phyloP scores from a whole-genome alignment of 106 monocot species.

The Iris macrosiphon region DNA sequence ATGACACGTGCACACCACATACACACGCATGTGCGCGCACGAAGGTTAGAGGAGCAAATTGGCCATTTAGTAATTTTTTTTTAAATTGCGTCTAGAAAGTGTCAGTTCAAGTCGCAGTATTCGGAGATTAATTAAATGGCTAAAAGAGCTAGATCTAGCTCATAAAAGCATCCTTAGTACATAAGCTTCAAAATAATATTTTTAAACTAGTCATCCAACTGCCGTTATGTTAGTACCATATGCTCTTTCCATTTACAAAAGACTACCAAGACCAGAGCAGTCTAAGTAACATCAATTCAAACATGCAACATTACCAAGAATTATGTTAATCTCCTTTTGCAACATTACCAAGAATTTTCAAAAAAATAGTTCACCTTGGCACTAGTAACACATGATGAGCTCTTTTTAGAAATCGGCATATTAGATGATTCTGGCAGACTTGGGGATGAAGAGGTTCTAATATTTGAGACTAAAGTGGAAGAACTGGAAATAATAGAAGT shows the following conservation, averaged over 20 bases:
- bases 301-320: too few species aligned
- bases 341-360: not conserved
- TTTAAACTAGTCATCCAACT: too few species aligned
- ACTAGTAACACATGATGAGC: conserved; percentile 5
- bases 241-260: too few species aligned
- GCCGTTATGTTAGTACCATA: too few species aligned
- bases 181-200: not conserved
- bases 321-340: too few species aligned
- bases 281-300: too few species aligned
- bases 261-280: too few species aligned
- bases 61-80: too few species aligned
- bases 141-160: not conserved
- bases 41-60: too few species aligned
- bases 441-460: conserved; percentile 10
- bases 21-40: too few species aligned
- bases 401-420: conserved; percentile 5
- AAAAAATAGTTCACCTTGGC: conserved; percentile 23
- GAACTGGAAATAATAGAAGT: conserved; percentile 5
- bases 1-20: too few species aligned
- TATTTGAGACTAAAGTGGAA: conserved; percentile 13
- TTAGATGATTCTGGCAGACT: conserved; percentile 2
- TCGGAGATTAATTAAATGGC: not conserved
- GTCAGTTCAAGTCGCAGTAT: not conserved
- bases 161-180: not conserved
- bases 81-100: too few species aligned